These are phyloP conservation scores for Arthrobotrys megalospora DNA, from an alignment of 2,329 filamentous ascomycete species.

Conservation along the genomic window DNA sequence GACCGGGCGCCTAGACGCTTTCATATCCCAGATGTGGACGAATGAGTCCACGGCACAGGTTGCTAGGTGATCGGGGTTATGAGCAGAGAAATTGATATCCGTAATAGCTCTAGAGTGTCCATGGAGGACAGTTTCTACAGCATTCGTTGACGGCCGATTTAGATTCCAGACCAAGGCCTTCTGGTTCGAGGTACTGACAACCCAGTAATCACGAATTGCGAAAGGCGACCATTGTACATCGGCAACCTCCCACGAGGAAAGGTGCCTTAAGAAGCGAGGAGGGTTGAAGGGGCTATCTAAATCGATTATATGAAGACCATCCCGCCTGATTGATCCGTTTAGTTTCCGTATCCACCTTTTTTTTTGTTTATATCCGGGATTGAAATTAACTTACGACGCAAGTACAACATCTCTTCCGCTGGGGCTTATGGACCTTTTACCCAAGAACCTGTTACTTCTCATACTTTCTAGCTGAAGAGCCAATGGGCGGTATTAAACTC, in stretches of 20 bases:
- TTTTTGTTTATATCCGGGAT: neutral
- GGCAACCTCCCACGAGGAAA: conserved; percentile 92
- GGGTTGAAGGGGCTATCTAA: conserved; percentile 90
- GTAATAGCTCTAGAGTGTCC: conserved; percentile 91
- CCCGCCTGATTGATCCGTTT: conserved; percentile 72
- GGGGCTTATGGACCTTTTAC: conserved; percentile 77
- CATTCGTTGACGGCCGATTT: conserved; percentile 77
- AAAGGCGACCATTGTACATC: conserved; percentile 98
- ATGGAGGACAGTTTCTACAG: conserved; percentile 89
- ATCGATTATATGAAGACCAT: conserved; percentile 91
- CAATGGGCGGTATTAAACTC: conserved; percentile 66
- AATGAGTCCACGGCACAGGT: conserved; percentile 95
- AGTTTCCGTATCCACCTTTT: neutral
- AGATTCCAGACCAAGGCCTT: conserved; percentile 95
- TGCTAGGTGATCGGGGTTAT: conserved; percentile 88
- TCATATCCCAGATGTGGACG: conserved; percentile 91
- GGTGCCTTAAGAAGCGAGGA: conserved; percentile 86
- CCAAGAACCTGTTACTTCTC: neutral
- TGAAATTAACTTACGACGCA: conserved; percentile 75
- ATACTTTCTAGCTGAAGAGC: neutral
- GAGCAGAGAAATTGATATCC: conserved; percentile 95
- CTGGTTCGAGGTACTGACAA: conserved; percentile 93
- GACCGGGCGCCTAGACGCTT: conserved; percentile 77
- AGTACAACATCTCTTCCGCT: conserved; percentile 91
- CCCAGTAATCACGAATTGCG: conserved; percentile 89